Evolutionary conservation across 495 filamentous ascomycete species (phyloP).

Genomic region (Durotheca rogersii): DNA sequence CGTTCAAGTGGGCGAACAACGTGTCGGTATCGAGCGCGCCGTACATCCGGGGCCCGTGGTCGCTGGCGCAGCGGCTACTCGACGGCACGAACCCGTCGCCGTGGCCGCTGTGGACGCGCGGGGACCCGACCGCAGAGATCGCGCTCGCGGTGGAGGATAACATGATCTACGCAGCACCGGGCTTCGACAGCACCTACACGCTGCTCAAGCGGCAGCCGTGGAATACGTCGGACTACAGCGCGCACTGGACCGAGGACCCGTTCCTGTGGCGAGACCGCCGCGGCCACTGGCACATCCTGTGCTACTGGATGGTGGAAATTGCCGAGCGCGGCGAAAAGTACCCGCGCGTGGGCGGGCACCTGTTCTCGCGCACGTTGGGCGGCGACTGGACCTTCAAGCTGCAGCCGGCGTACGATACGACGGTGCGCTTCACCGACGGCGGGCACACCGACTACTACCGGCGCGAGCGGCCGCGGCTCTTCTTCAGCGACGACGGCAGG

Average conservation of each 20-base stretch:
- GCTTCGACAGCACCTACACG: slow-evolving; percentile 16
- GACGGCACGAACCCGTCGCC: slow-evolving; percentile 37
- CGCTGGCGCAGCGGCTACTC: slow-evolving; percentile 9
- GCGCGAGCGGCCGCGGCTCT: slow-evolving; percentile 43
- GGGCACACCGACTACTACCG: slow-evolving; percentile 32
- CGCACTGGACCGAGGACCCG: slow-evolving; percentile 39
- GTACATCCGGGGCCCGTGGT: slow-evolving; percentile 18
- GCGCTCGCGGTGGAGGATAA: slow-evolving; percentile 25
- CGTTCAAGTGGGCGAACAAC: slow-evolving; percentile 28
- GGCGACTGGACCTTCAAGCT: slow-evolving; percentile 44
- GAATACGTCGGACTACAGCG: slow-evolving; percentile 28
- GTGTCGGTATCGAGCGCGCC: slow-evolving; percentile 26
- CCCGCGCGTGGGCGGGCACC: slow-evolving; percentile 42
- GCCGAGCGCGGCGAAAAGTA: slow-evolving; percentile 37
- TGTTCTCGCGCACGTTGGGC: slow-evolving; percentile 38
- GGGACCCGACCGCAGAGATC: slow-evolving; percentile 13
- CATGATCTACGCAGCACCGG: slow-evolving; percentile 15
- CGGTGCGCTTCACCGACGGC: slow-evolving; percentile 41
- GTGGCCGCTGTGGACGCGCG: slow-evolving; percentile 30
- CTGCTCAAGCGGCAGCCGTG: slow-evolving; percentile 19
- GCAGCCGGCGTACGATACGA: slow-evolving; percentile 39
- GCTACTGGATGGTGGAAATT: slow-evolving; percentile 41
- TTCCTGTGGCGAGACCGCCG: slow-evolving; percentile 47
- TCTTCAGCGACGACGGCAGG: slow-evolving; percentile 43
- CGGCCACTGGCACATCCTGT: slow-evolving; percentile 44